Base-by-base conservation (phyloP, 1,139 yeast species). In the Yamadazyma kanchanaburiensis region DNA sequence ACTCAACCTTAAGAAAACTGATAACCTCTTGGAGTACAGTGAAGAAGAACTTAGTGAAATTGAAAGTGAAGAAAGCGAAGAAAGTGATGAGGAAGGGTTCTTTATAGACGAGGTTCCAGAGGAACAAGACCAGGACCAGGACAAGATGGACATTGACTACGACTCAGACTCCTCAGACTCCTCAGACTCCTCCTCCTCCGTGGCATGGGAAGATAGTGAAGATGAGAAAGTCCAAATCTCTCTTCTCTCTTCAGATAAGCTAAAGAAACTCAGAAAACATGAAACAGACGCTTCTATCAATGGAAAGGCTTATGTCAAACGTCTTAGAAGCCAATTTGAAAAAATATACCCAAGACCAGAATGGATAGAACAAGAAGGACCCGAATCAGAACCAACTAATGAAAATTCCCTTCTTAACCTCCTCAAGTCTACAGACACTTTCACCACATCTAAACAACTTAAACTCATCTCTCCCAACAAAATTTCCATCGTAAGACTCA, bases 171-270 rank as follows among this genome's bases (percentile, higher is more conserved):
- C 51, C 5, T 55, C 45, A 5, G 56, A 41, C 4, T 58, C 48
- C 4, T 55, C 45, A 5, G 37, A 27, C 15, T 64, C 55, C 4
- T 56, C 46, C 4, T 64, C 57, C 21, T 63, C 58, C 9, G 70
- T 67, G 35, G 95, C 88, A 6, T 94, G 99, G 99, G 59, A 60
- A 12, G 99, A 91, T 57, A 82, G 94, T 37, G 98, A 91, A 50
- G 98, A 91, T 53, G 97, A 89, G 43, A 68, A 67, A 32, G 47
- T 85, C 16, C 63, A 63, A 14, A 69, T 91, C 5, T 76, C 94
- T 1, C 59, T 94, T 18, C 56, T 66, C 6, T 53, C 74, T 2
- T 65, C 80, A 1, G 82, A 80, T 42, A 76, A 74, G 45, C 58
- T 83, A 28, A 80, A 76, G 46, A 91, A 91, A 58, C 68, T 94